A percentile compares a stretch with the other conserved stretches of the same genome.
phyloP scores from a whole-genome alignment of 192 early-diverging fungal genomes.

The Backusella tuberculispora region DNA sequence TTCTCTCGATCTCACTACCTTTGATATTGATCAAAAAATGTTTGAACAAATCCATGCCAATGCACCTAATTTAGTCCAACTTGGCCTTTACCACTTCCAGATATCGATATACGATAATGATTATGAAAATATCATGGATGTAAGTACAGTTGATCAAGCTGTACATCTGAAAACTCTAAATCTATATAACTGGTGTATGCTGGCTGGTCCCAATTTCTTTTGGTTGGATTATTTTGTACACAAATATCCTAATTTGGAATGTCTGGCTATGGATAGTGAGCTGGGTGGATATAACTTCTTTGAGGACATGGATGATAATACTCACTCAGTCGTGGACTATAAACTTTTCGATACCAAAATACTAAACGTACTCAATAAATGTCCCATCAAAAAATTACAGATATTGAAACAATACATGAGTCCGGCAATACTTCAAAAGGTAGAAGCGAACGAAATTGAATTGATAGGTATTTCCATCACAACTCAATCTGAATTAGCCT shows the following conservation, averaged over 20 bases:
- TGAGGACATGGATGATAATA: not conserved
- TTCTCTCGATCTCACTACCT: not conserved
- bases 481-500: not conserved
- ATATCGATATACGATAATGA: not conserved
- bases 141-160: not conserved
- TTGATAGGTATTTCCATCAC: not conserved
- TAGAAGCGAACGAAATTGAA: not conserved
- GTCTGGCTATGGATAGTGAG: not conserved
- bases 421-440: not conserved
- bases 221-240: constrained; percentile 2
- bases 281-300: not conserved
- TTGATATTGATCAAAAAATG: not conserved
- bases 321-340: not conserved
- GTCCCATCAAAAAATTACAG: not conserved
- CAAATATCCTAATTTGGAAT: not conserved
- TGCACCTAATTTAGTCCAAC: not conserved
- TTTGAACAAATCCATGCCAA: not conserved
- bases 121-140: not conserved
- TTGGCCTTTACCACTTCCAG: not conserved
- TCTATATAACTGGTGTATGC: not conserved
- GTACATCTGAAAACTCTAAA: not conserved
- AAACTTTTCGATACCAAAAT: not conserved
- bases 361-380: not conserved
- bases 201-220: not conserved
- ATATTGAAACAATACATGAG: constrained; percentile 2